Percentiles rank a stretch among this genome's conserved stretches.
Conservation (phyloP, 345 rosid genomes). For the Citrus maxima region DNA sequence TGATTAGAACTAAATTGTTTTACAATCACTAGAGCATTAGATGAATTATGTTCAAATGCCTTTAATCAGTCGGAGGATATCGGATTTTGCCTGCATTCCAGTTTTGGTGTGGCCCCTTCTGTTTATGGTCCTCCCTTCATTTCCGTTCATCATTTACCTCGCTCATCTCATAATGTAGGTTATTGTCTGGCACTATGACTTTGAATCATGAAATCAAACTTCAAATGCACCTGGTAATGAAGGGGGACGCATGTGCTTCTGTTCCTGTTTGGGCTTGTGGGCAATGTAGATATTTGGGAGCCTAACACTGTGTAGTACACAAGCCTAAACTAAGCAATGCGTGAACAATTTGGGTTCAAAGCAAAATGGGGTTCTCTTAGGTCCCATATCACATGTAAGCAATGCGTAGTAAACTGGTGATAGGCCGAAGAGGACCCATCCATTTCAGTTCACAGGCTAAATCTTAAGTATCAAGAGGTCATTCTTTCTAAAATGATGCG, state of each 20-base stretch:
- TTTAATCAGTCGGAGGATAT: not conserved
- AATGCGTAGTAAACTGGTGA: not conserved
- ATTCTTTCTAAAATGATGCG: too few species aligned
- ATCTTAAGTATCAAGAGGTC: too few species aligned
- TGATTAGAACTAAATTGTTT: not conserved
- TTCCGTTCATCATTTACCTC: too few species aligned
- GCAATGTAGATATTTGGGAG: not conserved
- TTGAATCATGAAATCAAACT: not conserved
- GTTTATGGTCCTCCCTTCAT: not conserved
- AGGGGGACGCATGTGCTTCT: not conserved
- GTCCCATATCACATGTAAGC: not conserved
- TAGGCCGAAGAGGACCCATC: not conserved
- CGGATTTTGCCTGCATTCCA: not conserved
- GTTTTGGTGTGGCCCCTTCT: not conserved
- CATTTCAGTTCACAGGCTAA: too few species aligned
- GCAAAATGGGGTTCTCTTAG: too few species aligned
- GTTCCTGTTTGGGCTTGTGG: too few species aligned
- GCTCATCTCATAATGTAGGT: not conserved
- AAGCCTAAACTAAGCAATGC: too few species aligned
- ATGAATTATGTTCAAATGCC: not conserved
- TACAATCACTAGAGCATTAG: not conserved
- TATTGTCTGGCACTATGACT: not conserved
- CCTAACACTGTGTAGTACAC: not conserved
- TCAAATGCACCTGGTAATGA: not conserved
- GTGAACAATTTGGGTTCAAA: too few species aligned